A percentile compares a stretch with the other conserved stretches of the same genome.
These are phyloP conservation scores for Aureobasidium sp. DNA, from an alignment of 2,329 filamentous ascomycete species.

Conservation along the genomic window DNA sequence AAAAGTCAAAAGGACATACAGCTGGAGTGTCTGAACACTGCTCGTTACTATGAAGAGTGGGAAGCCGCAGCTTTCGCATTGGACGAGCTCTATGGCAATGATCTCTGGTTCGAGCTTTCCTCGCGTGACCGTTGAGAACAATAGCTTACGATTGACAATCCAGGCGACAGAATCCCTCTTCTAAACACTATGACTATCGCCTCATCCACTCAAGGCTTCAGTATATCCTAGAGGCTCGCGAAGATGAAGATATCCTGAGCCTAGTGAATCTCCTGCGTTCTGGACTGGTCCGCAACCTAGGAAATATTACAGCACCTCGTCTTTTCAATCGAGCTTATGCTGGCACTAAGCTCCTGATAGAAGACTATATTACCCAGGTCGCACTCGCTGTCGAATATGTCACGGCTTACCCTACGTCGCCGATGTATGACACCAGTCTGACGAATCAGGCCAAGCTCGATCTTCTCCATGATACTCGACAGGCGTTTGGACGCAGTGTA, in stretches of 20 bases:
- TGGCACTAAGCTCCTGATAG: constrained; percentile 82
- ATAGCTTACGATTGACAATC: constrained; percentile 4
- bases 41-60: constrained; percentile 75
- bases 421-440: constrained; percentile 34
- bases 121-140: not conserved
- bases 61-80: constrained; percentile 73
- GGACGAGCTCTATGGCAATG: constrained; percentile 72
- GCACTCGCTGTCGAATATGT: constrained; percentile 75
- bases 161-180: constrained; percentile 75
- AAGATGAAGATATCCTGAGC: constrained; percentile 62
- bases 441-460: constrained; percentile 75
- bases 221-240: constrained; percentile 59
- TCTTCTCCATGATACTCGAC: constrained; percentile 75
- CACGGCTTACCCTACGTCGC: constrained; percentile 51
- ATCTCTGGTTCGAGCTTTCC: constrained; percentile 55
- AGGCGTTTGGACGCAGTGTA: constrained; percentile 79
- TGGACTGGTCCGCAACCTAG: constrained; percentile 71
- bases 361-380: constrained; percentile 81
- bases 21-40: constrained; percentile 56
- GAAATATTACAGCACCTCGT: constrained; percentile 74
- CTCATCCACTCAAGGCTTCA: constrained; percentile 72
- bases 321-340: constrained; percentile 80
- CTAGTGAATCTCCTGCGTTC: constrained; percentile 75
- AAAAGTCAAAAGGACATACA: constrained; percentile 59
- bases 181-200: constrained; percentile 75